phyloP scores from a whole-genome alignment of 2,329 filamentous ascomycete genomes.

The Seiridium unicorne region DNA sequence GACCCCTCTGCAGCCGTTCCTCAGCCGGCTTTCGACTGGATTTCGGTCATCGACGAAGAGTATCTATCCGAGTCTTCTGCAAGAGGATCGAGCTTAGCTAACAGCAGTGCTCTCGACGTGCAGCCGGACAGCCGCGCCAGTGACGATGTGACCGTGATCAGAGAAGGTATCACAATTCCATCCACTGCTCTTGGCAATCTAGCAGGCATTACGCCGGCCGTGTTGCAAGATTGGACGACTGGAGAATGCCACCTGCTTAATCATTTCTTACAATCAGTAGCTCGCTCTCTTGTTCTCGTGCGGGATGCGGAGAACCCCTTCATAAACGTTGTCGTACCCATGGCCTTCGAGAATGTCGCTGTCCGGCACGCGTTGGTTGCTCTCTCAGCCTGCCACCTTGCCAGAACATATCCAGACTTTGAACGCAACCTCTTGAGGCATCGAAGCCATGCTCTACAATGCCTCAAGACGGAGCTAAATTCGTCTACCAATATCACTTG shows the following conservation, averaged over 20 bases:
- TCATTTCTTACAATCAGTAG: not conserved
- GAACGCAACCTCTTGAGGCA: not conserved
- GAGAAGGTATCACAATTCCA: not conserved
- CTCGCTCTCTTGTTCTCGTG: not conserved
- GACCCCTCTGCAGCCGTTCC: not conserved
- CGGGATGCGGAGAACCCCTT: not conserved
- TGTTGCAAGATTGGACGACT: not conserved
- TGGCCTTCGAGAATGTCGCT: not conserved
- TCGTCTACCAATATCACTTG: not conserved
- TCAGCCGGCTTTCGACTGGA: not conserved
- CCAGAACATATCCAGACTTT: not conserved
- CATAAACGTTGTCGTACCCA: not conserved
- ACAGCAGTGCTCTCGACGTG: not conserved
- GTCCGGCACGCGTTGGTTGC: not conserved
- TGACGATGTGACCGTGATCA: not conserved
- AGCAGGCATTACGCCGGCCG: not conserved
- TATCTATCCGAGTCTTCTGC: not conserved
- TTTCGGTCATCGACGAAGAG: not conserved
- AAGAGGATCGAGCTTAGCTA: not conserved
- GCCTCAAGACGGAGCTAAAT: not conserved
- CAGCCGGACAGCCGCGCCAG: not conserved
- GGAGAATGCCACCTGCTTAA: not conserved
- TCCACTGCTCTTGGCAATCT: not conserved
- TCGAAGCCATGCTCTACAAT: not conserved
- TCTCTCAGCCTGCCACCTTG: not conserved